Evolutionary conservation across 2,329 filamentous ascomycete genomes (phyloP), one percentile per base, ranked within the genome.

Genomic region (Alternaria triticimaculans): DNA sequence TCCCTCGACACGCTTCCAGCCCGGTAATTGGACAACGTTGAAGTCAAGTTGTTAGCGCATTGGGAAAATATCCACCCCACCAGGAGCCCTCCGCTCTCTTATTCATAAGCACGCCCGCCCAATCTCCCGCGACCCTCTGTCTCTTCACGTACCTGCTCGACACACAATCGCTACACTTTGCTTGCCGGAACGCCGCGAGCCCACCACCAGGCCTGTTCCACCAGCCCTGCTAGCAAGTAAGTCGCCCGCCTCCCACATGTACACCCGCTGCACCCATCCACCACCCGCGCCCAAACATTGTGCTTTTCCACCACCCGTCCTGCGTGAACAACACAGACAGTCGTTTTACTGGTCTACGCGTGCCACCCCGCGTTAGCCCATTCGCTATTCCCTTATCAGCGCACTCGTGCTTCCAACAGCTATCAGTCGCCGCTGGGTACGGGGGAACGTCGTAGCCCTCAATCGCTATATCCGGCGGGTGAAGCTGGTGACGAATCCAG

Each of bases 371-470:
- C 76, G 66, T 62, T 61, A 62, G 70, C 70, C 69, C 67, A 78
- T 80, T 78, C 74, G 77, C 68, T 72, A 26, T 53, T 58, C 45
- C 64, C 76, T 79, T 79, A 79, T 80, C 77, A 76, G 69, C 60
- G 58, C 54, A 55, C 62, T 53, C 62, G 65, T 71, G 66, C 70
- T 62, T 63, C 58, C 61, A 65, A 62, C 67, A 72, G 70, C 68
- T 73, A 77, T 74, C 74, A 69, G 65, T 71, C 45, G 68, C 66
- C 62, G 65, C 67, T 57, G 59, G 64, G 55, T 45, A 48, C 43
- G 57, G 67, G 59, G 66, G 48, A 68, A 62, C 72, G 70, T 74
- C 75, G 73, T 73, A 67, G 66, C 55, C 65, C 65, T 67, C 69
- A 69, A 62, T 64, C 63, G 55, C 54, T 56, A 60, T 53, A 55